phyloP scores from a whole-genome alignment of 2,329 filamentous ascomycete genomes.

The Moelleriella libera region DNA sequence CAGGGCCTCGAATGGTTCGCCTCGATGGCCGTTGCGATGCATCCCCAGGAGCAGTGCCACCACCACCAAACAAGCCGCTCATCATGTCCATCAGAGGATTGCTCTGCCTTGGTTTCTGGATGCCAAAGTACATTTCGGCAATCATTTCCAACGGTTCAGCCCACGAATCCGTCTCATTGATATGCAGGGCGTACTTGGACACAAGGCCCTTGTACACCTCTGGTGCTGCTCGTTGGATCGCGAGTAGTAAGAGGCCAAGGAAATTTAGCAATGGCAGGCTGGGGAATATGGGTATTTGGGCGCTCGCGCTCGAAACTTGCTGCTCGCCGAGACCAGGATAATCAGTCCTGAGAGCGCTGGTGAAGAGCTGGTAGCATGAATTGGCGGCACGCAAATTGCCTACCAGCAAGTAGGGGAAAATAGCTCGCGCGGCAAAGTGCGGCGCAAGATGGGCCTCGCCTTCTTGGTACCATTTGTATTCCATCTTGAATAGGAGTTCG shows the following conservation, averaged over 20 bases:
- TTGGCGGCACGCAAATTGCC: constrained; percentile 87
- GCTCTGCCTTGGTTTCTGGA: constrained; percentile 73
- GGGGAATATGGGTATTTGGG: constrained; percentile 72
- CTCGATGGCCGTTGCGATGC: constrained; percentile 23
- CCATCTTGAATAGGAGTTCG: constrained; percentile 64
- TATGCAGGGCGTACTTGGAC: constrained; percentile 64
- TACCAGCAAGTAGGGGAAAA: constrained; percentile 80
- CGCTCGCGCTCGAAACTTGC: constrained; percentile 59
- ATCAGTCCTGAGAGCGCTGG: constrained; percentile 23
- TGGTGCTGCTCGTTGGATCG: constrained; percentile 63
- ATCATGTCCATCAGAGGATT: constrained; percentile 98
- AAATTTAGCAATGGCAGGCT: constrained; percentile 93
- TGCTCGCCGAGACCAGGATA: constrained; percentile 53
- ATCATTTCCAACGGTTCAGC: constrained; percentile 71
- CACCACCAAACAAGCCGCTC: constrained; percentile 78
- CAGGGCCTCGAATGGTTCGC: constrained; percentile 27
- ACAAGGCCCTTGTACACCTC: constrained; percentile 74
- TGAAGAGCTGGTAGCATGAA: constrained; percentile 58
- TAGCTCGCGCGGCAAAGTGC: constrained; percentile 70
- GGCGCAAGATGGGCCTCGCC: constrained; percentile 81
- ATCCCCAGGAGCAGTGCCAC: constrained; percentile 22
- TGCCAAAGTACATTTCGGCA: constrained; percentile 93
- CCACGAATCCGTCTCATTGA: constrained; percentile 69
- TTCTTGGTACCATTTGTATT: constrained; percentile 87
- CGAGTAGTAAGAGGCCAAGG: constrained; percentile 68